phyloP scores from a whole-genome alignment of 208 protist species.

The Trypanosoma scelopori region DNA sequence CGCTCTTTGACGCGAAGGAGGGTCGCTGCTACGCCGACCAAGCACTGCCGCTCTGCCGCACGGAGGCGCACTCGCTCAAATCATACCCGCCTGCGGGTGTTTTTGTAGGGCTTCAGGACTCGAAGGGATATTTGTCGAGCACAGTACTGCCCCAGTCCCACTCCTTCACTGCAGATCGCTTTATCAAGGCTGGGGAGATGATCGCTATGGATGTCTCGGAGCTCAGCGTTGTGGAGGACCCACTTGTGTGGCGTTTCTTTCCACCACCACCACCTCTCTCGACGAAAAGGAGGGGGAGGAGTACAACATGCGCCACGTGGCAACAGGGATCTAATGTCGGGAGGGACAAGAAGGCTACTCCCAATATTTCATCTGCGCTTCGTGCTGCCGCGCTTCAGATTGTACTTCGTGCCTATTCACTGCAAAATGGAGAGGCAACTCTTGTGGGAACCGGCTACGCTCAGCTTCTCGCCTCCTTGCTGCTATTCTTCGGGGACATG shows the following conservation, averaged over 20 bases:
- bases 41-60: constrained; percentile 16
- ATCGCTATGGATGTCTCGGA: constrained; percentile 28
- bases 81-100: constrained; percentile 6
- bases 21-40: constrained; percentile 15
- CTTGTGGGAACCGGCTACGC: constrained; percentile 15
- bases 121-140: neutral
- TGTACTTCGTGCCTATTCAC: constrained; percentile 13
- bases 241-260: constrained; percentile 18
- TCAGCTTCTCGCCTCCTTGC: constrained; percentile 22
- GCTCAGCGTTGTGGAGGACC: constrained; percentile 13
- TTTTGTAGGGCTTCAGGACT: neutral
- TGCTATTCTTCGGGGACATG: constrained; percentile 17
- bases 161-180: constrained; percentile 8
- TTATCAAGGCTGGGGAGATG: constrained; percentile 17
- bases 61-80: constrained; percentile 1
- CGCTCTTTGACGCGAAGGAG: constrained; percentile 13
- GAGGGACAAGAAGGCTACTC: neutral
- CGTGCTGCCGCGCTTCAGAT: constrained; percentile 4
- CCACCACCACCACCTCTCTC: constrained; percentile 2
- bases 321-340: neutral
- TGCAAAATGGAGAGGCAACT: neutral
- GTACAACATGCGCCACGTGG: neutral
- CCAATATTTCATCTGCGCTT: neutral
- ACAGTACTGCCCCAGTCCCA: neutral
- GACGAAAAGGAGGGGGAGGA: neutral